Evolutionary conservation across 768 basidiomycete genomes (phyloP).

Genomic region (Infundibulicybe gibba): DNA sequence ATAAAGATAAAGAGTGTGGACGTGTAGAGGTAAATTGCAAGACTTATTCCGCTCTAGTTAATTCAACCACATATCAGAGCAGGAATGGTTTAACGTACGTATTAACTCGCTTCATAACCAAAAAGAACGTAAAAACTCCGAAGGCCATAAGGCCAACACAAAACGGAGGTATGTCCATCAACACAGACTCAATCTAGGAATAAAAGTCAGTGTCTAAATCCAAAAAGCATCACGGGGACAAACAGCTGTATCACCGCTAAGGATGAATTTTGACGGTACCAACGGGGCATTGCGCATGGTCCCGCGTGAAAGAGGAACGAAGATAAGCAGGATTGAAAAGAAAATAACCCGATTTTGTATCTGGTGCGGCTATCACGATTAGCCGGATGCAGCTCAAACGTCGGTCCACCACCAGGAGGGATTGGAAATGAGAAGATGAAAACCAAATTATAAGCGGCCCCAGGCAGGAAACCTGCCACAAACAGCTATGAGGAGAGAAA

Average conservation of each 20-base stretch:
- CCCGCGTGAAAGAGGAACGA: neutral
- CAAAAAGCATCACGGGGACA: conserved; percentile 16
- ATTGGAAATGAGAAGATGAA: too few species aligned
- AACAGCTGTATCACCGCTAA: conserved; percentile 42
- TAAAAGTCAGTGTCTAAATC: neutral
- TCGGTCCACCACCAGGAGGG: too few species aligned
- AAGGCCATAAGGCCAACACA: conserved; percentile 64
- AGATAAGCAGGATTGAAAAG: too few species aligned
- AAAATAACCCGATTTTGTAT: too few species aligned
- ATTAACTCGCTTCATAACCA: conserved; percentile 47
- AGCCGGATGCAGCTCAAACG: too few species aligned
- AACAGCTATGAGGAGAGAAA: too few species aligned
- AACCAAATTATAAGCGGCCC: too few species aligned
- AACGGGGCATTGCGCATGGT: conserved; percentile 8
- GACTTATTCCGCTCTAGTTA: conserved; percentile 22
- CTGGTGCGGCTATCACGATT: too few species aligned
- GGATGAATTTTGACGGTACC: neutral
- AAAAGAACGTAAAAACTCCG: conserved; percentile 53
- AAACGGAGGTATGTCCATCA: conserved; percentile 66
- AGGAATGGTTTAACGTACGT: conserved; percentile 34
- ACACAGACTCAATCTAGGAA: conserved; percentile 48
- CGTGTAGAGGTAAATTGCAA: conserved; percentile 47
- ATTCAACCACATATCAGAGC: neutral
- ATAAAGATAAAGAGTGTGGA: conserved; percentile 60
- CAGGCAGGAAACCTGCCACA: too few species aligned